Percentiles rank a stretch among this genome's conserved stretches.
Evolutionary conservation across 2,329 filamentous ascomycete species (phyloP).

Genomic region (Trichoderma sp.): DNA sequence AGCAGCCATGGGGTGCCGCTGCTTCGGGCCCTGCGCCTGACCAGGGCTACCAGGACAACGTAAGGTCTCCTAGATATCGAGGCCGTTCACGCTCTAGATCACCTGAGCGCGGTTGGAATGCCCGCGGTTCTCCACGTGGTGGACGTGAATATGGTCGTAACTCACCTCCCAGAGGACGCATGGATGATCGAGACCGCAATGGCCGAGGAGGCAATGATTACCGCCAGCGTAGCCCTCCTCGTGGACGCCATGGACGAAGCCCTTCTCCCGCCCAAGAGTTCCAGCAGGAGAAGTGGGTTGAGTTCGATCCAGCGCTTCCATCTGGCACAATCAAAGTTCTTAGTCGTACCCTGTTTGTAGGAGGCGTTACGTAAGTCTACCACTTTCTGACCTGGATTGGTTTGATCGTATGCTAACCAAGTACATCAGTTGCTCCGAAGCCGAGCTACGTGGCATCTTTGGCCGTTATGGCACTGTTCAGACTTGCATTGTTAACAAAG

Average conservation of each 20-base stretch:
- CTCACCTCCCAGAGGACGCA: constrained; percentile 57
- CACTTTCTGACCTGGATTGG: not conserved
- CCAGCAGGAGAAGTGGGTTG: constrained; percentile 64
- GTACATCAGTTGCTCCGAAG: constrained; percentile 63
- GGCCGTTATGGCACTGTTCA: constrained; percentile 81
- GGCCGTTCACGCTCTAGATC: constrained; percentile 75
- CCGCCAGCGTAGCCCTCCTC: constrained; percentile 84
- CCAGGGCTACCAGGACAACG: constrained; percentile 53
- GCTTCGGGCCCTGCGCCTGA: constrained; percentile 42
- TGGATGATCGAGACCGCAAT: constrained; percentile 45
- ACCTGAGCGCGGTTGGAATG: constrained; percentile 69
- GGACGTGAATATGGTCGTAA: constrained; percentile 66
- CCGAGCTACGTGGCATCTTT: constrained; percentile 79
- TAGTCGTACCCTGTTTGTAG: constrained; percentile 93
- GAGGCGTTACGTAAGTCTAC: constrained; percentile 77
- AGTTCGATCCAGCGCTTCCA: constrained; percentile 72
- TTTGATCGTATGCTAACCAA: constrained; percentile 21
- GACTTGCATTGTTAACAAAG: constrained; percentile 96
- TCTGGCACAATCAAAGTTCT: constrained; percentile 84
- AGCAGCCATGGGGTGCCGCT: constrained; percentile 34
- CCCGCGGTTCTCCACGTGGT: constrained; percentile 61
- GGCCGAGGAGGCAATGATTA: constrained; percentile 65
- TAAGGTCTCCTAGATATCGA: constrained; percentile 60
- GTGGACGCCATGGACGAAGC: constrained; percentile 64
- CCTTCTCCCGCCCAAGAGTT: constrained; percentile 50